phyloP scores from a whole-genome alignment of 768 basidiomycete species.

The Lactifluus subvellereus region DNA sequence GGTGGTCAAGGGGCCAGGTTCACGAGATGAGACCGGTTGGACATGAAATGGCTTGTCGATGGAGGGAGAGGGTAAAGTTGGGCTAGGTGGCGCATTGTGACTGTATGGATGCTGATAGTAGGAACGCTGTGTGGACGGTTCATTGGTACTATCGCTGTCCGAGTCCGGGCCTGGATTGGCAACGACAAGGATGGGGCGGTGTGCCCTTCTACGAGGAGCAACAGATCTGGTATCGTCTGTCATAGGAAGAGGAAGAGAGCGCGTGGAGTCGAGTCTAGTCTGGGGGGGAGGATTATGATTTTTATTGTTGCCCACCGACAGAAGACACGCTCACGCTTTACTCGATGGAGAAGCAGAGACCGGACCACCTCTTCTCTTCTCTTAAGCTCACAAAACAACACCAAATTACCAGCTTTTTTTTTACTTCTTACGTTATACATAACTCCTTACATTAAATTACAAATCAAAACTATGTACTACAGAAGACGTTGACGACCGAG shows the following conservation, averaged over 20 bases:
- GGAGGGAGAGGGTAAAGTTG: conserved; percentile 30
- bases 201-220: conserved; percentile 28
- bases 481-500: not conserved
- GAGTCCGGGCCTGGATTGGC: conserved; percentile 55
- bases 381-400: not conserved
- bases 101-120: conserved; percentile 24
- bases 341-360: not conserved
- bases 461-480: not conserved
- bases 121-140: conserved; percentile 11
- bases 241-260: conserved; percentile 34
- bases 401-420: not conserved
- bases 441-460: too few species aligned
- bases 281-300: not conserved
- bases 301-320: not conserved
- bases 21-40: conserved; percentile 25
- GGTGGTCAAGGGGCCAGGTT: conserved; percentile 34
- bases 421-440: not conserved
- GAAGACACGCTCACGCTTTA: not conserved
- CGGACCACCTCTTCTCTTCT: not conserved
- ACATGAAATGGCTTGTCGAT: conserved; percentile 26
- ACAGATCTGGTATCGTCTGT: conserved; percentile 52
- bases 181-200: conserved; percentile 45
- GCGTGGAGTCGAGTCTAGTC: not conserved
- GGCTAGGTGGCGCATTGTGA: conserved; percentile 28
- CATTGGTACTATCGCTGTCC: conserved; percentile 38